phyloP scores from a whole-genome alignment of 371 early-diverging fungal species.

The Synchytrium microbalum region DNA sequence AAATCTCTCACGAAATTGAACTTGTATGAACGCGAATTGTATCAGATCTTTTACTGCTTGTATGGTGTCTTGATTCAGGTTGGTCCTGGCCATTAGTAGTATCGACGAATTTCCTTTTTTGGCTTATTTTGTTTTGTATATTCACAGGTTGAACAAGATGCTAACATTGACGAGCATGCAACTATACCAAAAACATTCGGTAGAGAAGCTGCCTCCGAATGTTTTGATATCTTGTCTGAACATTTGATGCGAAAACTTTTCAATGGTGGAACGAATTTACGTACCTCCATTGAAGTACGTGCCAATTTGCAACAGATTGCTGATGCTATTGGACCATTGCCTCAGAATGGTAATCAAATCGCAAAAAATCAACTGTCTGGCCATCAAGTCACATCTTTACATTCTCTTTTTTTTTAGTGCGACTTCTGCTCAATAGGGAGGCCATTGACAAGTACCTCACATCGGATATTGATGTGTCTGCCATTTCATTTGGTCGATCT shows the following conservation, averaged over 20 bases:
- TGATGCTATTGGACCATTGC: neutral
- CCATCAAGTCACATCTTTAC: no score
- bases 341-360: neutral
- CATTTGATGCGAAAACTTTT: slow-evolving; percentile 3
- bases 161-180: slow-evolving; percentile 37
- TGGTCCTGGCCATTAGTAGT: slow-evolving; percentile 1
- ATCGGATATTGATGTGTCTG: slow-evolving; percentile 14
- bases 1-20: slow-evolving; percentile 13
- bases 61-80: slow-evolving; percentile 54
- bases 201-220: slow-evolving; percentile 47
- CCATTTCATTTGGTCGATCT: slow-evolving; percentile 7
- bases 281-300: neutral
- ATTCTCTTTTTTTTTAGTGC: neutral
- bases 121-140: no score
- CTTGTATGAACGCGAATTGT: slow-evolving; percentile 34
- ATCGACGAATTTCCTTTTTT: slow-evolving; percentile 46
- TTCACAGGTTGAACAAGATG: slow-evolving; percentile 35
- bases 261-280: neutral
- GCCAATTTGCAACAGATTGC: neutral
- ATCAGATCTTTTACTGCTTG: slow-evolving; percentile 62
- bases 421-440: neutral
- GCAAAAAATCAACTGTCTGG: no score
- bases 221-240: slow-evolving; percentile 40
- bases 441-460: slow-evolving; percentile 5
- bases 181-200: slow-evolving; percentile 38